Evolutionary conservation across 331 rosid genomes (phyloP), one percentile per base, ranked within the genome.

Genomic region (Phaseolus coccineus): DNA sequence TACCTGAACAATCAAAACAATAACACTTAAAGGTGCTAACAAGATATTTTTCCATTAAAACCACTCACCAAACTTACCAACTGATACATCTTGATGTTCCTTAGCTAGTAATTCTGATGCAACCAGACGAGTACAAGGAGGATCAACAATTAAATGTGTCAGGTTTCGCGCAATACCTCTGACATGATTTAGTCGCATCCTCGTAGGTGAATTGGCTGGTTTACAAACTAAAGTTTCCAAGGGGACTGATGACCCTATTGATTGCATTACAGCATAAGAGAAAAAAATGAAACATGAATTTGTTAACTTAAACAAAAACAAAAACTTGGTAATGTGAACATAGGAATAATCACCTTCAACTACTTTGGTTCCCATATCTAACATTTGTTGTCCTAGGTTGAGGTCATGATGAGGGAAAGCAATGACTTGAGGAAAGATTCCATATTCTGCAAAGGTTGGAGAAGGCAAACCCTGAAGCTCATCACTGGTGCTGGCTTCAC

Each of bases 401-500:
- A 40, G 79, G 61, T 50, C 78, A 50, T 47, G 46, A 40, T 50
- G 69, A 61, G 81, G 74, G 24, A 51, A 37, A 39, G 12, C 63
- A 24, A 55, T 31, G 33, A 57, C 77, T 37, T 59, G 77, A 58
- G 30, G 64, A 22, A 82, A 27, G 30, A 63, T 15, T 24, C n/a
- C 61, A 35, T 42, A 57, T 55, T 86, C 83, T 4, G 71, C 52
- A 51, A 75, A 44, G 48, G 81, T 66, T 10, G 70, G 57, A 78
- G 84, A 53, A 63, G 73, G 44, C 6, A 27, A 46, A 12, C 76
- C 84, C 50, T 78, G 85, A 73, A 72, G 15, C 53, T 81, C 89
- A 61, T 80, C 84, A 50, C 84, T 80, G 1, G 87, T 83, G 33
- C 77, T 83, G 10, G 87, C 84, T 80, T 83, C 87, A 61, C 77